Conservation (phyloP, 2,329 filamentous ascomycete species). For the Colletotrichum destructivum region DNA sequence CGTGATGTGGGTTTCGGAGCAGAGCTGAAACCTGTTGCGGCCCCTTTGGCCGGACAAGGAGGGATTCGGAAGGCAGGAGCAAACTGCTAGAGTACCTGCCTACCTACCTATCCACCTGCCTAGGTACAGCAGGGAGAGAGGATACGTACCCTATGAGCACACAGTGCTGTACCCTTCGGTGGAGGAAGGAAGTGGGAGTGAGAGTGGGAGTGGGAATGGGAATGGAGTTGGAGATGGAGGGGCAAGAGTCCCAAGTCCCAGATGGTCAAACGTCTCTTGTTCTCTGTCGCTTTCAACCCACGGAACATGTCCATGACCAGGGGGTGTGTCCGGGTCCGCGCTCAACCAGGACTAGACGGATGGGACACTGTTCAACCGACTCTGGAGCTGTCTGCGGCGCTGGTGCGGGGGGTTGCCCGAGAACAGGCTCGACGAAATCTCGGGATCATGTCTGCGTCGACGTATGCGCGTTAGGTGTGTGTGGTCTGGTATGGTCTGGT, state of each 20-base stretch:
- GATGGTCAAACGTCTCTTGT: constrained; percentile 42
- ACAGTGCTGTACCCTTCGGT: not conserved
- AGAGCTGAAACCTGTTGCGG: constrained; percentile 39
- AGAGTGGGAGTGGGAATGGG: not conserved
- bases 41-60: constrained; percentile 37
- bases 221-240: constrained; percentile 8
- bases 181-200: not conserved
- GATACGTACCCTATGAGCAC: not conserved
- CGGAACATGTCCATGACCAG: constrained; percentile 41
- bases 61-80: constrained; percentile 5
- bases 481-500: no score
- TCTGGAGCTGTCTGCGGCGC: constrained; percentile 19
- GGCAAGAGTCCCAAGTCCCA: constrained; percentile 33
- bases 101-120: no score
- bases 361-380: constrained; percentile 23
- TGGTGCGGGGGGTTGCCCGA: constrained; percentile 37
- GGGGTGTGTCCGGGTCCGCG: constrained; percentile 38
- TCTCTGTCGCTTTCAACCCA: constrained; percentile 20
- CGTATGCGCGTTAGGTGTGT: not conserved
- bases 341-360: constrained; percentile 36
- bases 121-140: no score
- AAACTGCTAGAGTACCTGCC: not conserved
- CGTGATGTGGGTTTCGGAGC: constrained; percentile 41
- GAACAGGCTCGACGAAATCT: constrained; percentile 38
- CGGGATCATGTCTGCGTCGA: constrained; percentile 39